Base-by-base conservation (phyloP, 148 eudicot genomes). In the Vaccinium corymbosum region DNA sequence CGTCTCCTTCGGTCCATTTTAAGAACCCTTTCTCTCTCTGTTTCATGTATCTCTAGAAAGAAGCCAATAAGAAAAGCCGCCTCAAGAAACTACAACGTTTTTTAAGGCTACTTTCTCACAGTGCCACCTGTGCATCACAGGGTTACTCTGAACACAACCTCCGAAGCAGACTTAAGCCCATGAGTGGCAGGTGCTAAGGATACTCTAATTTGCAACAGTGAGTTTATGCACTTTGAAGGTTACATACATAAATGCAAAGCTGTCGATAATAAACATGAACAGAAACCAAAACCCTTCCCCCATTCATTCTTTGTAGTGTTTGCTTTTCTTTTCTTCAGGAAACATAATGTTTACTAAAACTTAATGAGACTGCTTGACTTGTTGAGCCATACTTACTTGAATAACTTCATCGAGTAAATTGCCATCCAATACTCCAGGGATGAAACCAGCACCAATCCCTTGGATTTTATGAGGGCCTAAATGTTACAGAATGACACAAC, bases 371-470 rank as follows among this genome's bases (percentile, higher is more conserved):
- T 42, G 81, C 71, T 12, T 55, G 22, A 83, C 3, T 9, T 2
- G 32, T 62, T 29, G 29, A 15, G 52, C 71, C 32, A 64, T 77
- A 85, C 90, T 89, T 90, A 89, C 94, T 88, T 90, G 92, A 80
- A 92, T 83, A 78, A 89, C 90, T 91, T 92, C 95, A 87, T 92
- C 91, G 61, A 92, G 81, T 82, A 90, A 46, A 84, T 57, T 80
- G 16, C 84, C 88, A 84, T 92, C 92, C 89, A 92, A 76, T 68
- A 92, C 92, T 71, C 92, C 92, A 57, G 95, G 95, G 51, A 91
- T 85, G 85, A 92, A 90, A 85, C 95, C 95, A 84, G 92, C 92
- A 76, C 94, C 94, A 68, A 92, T 85, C 83, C 94, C 94, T 83
- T 91, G 94, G 66, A 92, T 92, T 86, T 91, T 92, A 78, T 92